Evolutionary conservation across 805 yeast species (phyloP), one percentile per base, ranked within the genome.

Genomic region (Torulaspora microellipsoides): DNA sequence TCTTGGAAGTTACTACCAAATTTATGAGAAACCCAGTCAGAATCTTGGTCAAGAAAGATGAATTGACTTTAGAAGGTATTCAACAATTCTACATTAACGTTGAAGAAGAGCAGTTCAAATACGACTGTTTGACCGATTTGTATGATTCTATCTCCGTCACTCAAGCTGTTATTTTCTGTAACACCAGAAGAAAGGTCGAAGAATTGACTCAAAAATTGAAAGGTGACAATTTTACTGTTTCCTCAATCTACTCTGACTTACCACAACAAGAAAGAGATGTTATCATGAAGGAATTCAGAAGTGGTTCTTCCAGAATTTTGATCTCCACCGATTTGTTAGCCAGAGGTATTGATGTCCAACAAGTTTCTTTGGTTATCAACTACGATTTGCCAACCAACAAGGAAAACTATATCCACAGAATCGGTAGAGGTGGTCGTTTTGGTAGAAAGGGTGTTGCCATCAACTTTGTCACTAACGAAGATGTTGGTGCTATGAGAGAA

Each of bases 391-490:
- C 99, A 44, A 68, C 78, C 52, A 89, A 93, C 76, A 81, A 83
- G 65, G 98, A 91, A 69, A 91, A 91, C 77, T 91, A 91, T 69
- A 83, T 91, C 62, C 99, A 91, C 75, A 80, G 99, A 71, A 91
- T 91, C 55, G 99, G 99, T 68, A 83, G 99, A 69, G 89, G 95
- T 56, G 99, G 98, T 53, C 82, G 99, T 66, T 91, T 91, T 74
- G 99, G 99, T 58, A 82, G 99, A 71, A 91, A 90, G 75, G 99
- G 96, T 75, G 95, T 85, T 60, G 97, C 99, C 46, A 87, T 91
- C 68, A 93, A 90, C 76, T 85, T 93, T 59, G 82, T 89, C 60
- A 88, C 97, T 45, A 75, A 73, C 54, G 83, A 82, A 40, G 98
- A 93, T 67, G 76, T 75, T 52, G 77, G 74, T 42, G 78, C 76